phyloP scores from a whole-genome alignment of 1,139 yeast genomes.

The Nakaseomyces bracarensis region DNA sequence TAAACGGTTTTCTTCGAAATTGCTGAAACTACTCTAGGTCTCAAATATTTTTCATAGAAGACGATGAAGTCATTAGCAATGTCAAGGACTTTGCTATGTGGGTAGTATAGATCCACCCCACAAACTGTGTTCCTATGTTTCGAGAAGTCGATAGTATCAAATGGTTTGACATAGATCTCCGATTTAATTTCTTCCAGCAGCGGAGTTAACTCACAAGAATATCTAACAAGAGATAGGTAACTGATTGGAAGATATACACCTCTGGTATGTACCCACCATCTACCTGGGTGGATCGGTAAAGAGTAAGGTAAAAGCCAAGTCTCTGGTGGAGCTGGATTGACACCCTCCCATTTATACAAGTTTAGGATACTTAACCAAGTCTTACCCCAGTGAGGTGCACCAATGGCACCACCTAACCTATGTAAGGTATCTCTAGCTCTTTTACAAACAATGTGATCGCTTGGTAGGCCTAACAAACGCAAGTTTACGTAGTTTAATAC shows the following conservation, averaged over 20 bases:
- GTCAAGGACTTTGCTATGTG: conserved; percentile 68
- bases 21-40: conserved; percentile 68
- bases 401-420: conserved; percentile 79
- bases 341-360: conserved; percentile 90
- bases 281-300: conserved; percentile 82
- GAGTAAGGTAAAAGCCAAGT: conserved; percentile 80
- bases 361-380: conserved; percentile 77
- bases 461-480: conserved; percentile 65
- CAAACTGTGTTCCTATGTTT: conserved; percentile 76
- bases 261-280: conserved; percentile 99
- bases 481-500: conserved; percentile 73
- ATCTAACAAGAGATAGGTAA: conserved; percentile 55
- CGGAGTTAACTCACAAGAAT: conserved; percentile 54
- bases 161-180: conserved; percentile 71
- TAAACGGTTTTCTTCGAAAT: conserved; percentile 47
- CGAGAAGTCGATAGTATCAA: conserved; percentile 57
- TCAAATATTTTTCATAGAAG: conserved; percentile 54
- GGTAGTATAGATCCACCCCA: conserved; percentile 88
- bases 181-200: conserved; percentile 53
- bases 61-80: conserved; percentile 52
- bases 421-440: conserved; percentile 68
- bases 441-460: conserved; percentile 69
- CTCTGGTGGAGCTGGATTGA: conserved; percentile 97
- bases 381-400: conserved; percentile 97
- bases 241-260: conserved; percentile 88